phyloP scores from a whole-genome alignment of 116 monocot species.

The Zostera marina region DNA sequence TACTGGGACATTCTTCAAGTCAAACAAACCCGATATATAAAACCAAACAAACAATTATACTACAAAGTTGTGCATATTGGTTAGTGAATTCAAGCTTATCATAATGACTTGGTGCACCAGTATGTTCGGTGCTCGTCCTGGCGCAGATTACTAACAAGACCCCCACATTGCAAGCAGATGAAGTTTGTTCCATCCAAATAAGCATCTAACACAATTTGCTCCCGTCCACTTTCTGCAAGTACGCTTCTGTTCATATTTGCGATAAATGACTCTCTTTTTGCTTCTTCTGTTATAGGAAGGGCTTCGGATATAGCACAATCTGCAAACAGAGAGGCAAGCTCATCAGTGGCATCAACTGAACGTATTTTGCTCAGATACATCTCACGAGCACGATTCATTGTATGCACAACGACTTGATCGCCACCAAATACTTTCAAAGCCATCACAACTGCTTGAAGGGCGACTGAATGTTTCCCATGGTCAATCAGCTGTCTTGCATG shows the following conservation, averaged over 20 bases:
- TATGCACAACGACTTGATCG: constrained; percentile 54
- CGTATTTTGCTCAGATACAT: constrained; percentile 50
- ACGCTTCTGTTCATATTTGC: constrained; percentile 8
- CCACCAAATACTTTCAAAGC: constrained; percentile 60
- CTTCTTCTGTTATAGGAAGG: constrained; percentile 4
- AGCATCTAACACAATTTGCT: constrained; percentile 75
- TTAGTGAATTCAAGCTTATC: not conserved
- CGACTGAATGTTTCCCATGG: constrained; percentile 56
- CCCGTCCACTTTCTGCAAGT: constrained; percentile 62
- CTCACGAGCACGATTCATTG: constrained; percentile 55
- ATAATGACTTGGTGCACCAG: constrained; percentile 39
- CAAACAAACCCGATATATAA: not conserved
- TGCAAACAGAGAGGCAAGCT: constrained; percentile 76
- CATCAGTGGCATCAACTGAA: constrained; percentile 23
- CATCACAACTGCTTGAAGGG: constrained; percentile 43
- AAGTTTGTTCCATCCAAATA: constrained; percentile 94
- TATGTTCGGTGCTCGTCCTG: constrained; percentile 77
- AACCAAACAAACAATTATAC: not conserved
- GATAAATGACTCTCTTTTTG: not conserved
- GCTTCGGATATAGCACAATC: constrained; percentile 79
- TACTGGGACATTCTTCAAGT: not conserved
- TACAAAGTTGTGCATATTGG: not conserved
- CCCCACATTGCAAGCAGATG: constrained; percentile 79
- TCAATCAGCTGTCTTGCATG: constrained; percentile 36
- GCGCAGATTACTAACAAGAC: constrained; percentile 60